Conservation (phyloP, 2,329 filamentous ascomycete species). For the Hawksworthiomyces lignivorus region DNA sequence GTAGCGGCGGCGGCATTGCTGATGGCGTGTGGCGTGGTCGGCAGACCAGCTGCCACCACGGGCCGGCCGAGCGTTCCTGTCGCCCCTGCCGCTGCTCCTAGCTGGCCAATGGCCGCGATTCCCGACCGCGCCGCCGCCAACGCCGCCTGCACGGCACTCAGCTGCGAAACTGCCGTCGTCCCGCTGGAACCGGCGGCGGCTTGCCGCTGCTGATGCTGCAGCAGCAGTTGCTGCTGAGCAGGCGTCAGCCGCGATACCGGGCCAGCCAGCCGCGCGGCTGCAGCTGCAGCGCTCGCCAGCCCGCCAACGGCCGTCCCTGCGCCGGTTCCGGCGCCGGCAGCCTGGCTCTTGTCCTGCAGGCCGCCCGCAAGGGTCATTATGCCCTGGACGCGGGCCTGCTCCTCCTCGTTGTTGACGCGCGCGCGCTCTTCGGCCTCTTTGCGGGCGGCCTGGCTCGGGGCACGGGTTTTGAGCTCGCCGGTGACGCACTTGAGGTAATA, state of each 20-base stretch:
- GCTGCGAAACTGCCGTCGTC: neutral
- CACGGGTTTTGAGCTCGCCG: conserved; percentile 79
- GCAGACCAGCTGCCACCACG: too few species aligned
- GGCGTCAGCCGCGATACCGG: too few species aligned
- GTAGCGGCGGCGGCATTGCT: too few species aligned
- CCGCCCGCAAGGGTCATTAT: conserved; percentile 49
- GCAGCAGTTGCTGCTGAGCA: neutral
- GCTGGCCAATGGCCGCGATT: too few species aligned
- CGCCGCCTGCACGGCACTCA: neutral
- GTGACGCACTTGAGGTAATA: conserved; percentile 83
- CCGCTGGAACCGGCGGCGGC: too few species aligned
- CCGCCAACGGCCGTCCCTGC: too few species aligned
- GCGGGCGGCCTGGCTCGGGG: conserved; percentile 63
- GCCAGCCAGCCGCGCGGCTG: too few species aligned
- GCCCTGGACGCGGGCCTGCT: conserved; percentile 52
- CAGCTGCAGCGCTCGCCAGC: too few species aligned
- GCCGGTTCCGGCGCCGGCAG: neutral
- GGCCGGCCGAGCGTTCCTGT: too few species aligned
- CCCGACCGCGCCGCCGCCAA: neutral
- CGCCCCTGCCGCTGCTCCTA: too few species aligned
- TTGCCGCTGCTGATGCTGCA: neutral
- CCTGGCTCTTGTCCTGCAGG: conserved; percentile 39
- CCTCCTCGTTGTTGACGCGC: conserved; percentile 50
- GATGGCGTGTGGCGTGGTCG: too few species aligned
- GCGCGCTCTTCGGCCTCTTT: conserved; percentile 61